Evolutionary conservation across 2,329 filamentous ascomycete species (phyloP).

Genomic region (Fusarium sororula): DNA sequence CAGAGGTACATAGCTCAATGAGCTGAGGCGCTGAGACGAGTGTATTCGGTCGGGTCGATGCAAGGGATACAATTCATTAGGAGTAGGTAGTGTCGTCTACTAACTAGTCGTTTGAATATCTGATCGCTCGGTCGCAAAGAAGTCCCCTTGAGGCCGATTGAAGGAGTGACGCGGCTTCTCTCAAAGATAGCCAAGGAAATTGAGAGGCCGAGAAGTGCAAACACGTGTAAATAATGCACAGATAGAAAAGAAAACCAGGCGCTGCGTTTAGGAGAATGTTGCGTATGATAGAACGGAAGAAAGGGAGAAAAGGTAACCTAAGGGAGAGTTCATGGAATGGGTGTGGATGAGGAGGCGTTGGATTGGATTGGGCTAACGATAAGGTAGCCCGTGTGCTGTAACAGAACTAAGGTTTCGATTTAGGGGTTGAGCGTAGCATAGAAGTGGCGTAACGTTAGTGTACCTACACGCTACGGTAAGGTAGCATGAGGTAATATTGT

Average conservation of each 20-base stretch:
- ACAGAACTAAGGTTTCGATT: slow-evolving; percentile 21
- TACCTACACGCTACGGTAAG: not conserved
- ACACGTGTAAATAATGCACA: slow-evolving; percentile 2
- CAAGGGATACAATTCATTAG: slow-evolving; percentile 21
- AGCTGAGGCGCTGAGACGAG: not conserved
- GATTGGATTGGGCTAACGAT: slow-evolving; percentile 3
- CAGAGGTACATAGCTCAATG: slow-evolving; percentile 33
- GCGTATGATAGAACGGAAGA: slow-evolving; percentile 10
- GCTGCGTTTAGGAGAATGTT: slow-evolving; percentile 23
- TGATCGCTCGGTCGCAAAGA: slow-evolving; percentile 11
- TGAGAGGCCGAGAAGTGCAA: slow-evolving; percentile 6
- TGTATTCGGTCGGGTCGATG: slow-evolving; percentile 6
- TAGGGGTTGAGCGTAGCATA: slow-evolving; percentile 16
- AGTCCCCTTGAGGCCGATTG: slow-evolving; percentile 9
- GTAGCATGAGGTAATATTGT: not conserved
- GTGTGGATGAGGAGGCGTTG: slow-evolving; percentile 30
- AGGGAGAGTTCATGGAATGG: slow-evolving; percentile 32
- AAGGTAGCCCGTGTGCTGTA: not conserved
- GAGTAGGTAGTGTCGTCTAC: not conserved
- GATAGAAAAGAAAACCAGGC: slow-evolving; percentile 8
- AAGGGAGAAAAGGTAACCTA: slow-evolving; percentile 18
- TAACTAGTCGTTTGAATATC: not conserved
- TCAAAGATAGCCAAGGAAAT: slow-evolving; percentile 48
- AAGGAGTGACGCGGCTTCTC: slow-evolving; percentile 49
- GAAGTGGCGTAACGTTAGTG: slow-evolving; percentile 20